A percentile compares a stretch with the other conserved stretches of the same genome.
These are phyloP conservation scores for Papiliotrema fonsecae DNA, from an alignment of 1,284 basidiomycete species.

Conservation along the genomic window DNA sequence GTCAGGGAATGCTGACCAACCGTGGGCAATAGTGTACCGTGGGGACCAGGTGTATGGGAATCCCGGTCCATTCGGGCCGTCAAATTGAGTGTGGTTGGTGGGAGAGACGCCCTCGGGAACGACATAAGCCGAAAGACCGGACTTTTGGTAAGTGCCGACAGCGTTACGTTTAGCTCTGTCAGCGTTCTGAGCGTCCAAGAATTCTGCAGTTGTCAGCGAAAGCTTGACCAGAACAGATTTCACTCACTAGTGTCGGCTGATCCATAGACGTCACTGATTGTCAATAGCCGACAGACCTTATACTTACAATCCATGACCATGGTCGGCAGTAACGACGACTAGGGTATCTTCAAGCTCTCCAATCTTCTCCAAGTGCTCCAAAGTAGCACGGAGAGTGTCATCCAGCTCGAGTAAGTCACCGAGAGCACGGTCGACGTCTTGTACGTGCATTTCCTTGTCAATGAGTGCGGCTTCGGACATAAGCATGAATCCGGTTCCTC, in stretches of 20 bases:
- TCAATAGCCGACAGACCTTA: neutral
- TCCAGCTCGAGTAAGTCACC: constrained; percentile 51
- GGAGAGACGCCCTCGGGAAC: constrained; percentile 31
- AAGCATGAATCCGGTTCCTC: constrained; percentile 46
- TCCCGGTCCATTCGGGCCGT: constrained; percentile 34
- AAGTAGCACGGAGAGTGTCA: constrained; percentile 46
- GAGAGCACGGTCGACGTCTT: constrained; percentile 47
- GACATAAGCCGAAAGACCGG: constrained; percentile 43
- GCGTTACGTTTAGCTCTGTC: constrained; percentile 47
- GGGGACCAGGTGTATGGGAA: constrained; percentile 50
- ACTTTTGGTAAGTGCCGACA: constrained; percentile 44
- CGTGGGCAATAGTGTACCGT: constrained; percentile 45
- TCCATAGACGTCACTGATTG: neutral
- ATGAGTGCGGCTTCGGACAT: constrained; percentile 50
- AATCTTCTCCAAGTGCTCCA: constrained; percentile 47
- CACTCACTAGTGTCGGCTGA: constrained; percentile 2
- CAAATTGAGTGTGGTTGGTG: constrained; percentile 36
- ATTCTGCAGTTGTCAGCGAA: constrained; percentile 42
- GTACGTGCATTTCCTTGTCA: constrained; percentile 49
- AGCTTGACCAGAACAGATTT: too few relatives aligned
- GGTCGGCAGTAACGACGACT: constrained; percentile 49
- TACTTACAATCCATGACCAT: constrained; percentile 42
- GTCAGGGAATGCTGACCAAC: constrained; percentile 45
- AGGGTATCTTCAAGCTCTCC: constrained; percentile 49
- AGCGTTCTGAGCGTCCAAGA: constrained; percentile 33